A percentile compares a stretch with the other conserved stretches of the same genome.
Evolutionary conservation across 2,329 filamentous ascomycete genomes (phyloP).

Genomic region (Talaromyces verruculosus): DNA sequence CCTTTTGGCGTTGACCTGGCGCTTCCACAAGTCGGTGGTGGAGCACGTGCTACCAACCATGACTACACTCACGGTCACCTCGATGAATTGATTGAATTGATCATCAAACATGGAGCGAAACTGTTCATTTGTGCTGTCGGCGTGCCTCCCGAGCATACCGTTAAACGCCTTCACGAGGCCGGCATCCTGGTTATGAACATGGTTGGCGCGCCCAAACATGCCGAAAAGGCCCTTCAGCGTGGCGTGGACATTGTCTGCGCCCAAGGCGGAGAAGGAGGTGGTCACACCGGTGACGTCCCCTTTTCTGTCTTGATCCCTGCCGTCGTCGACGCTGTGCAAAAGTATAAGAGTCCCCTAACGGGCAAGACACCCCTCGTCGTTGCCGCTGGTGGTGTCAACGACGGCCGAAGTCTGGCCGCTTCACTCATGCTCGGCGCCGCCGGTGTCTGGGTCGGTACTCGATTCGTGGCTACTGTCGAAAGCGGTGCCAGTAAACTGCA

Average conservation of each 20-base stretch:
- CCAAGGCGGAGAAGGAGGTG: constrained; percentile 90
- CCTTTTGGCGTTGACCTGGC: constrained; percentile 92
- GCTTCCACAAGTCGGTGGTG: constrained; percentile 81
- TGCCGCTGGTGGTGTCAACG: constrained; percentile 82
- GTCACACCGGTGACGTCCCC: constrained; percentile 85
- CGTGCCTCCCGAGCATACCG: constrained; percentile 71
- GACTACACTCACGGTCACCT: constrained; percentile 91
- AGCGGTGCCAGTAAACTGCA: constrained; percentile 78
- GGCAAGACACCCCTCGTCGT: constrained; percentile 75
- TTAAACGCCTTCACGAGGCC: constrained; percentile 73
- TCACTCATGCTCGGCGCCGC: constrained; percentile 83
- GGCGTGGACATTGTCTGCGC: constrained; percentile 91
- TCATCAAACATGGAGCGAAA: constrained; percentile 76
- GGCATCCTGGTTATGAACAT: constrained; percentile 94
- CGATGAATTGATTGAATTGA: constrained; percentile 83
- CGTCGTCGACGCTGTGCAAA: constrained; percentile 77
- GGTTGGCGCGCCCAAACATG: constrained; percentile 91
- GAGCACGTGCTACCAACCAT: constrained; percentile 86
- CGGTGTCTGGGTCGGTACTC: constrained; percentile 91
- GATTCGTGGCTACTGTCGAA: constrained; percentile 82
- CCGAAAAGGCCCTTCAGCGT: constrained; percentile 78
- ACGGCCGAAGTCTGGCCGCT: constrained; percentile 76
- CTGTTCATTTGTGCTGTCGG: constrained; percentile 88
- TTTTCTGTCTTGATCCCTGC: constrained; percentile 84
- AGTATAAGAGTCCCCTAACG: constrained; percentile 69